Conservation (phyloP, 495 filamentous ascomycete genomes). For the Aspergillus olivimuriae region DNA sequence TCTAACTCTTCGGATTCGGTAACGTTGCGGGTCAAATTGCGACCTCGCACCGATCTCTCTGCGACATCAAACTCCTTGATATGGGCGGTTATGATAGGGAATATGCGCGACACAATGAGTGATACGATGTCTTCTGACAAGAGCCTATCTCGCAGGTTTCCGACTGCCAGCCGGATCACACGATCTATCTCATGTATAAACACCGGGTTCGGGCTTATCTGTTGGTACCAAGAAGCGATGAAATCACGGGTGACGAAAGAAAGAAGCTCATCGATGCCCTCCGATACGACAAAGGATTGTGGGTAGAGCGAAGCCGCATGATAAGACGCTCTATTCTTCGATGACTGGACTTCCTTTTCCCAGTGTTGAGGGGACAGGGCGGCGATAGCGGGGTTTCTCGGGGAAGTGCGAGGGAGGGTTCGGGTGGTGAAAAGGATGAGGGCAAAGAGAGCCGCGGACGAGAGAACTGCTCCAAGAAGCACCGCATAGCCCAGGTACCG, state of each 20-base stretch:
- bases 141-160: conserved; percentile 61
- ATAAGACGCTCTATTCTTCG: conserved; percentile 46
- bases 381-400: conserved; percentile 36
- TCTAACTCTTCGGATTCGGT: conserved; percentile 96
- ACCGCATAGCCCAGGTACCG: conserved; percentile 80
- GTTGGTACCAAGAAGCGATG: conserved; percentile 78
- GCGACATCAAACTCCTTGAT: conserved; percentile 87
- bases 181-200: conserved; percentile 84
- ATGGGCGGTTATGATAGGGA: conserved; percentile 87
- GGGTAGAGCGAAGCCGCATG: conserved; percentile 61
- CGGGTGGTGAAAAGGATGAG: conserved; percentile 57
- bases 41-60: conserved; percentile 79
- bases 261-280: conserved; percentile 73
- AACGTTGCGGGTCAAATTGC: conserved; percentile 77
- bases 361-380: conserved; percentile 62
- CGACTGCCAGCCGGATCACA: conserved; percentile 67
- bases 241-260: conserved; percentile 77
- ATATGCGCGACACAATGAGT: conserved; percentile 68
- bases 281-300: conserved; percentile 71
- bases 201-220: conserved; percentile 71
- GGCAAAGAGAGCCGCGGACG: conserved; percentile 44
- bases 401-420: conserved; percentile 14
- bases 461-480: conserved; percentile 53
- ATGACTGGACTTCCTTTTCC: conserved; percentile 57
- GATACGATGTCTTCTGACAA: conserved; percentile 72